Conservation (phyloP, 2,329 filamentous ascomycete species). For the Xylaria multiplex region DNA sequence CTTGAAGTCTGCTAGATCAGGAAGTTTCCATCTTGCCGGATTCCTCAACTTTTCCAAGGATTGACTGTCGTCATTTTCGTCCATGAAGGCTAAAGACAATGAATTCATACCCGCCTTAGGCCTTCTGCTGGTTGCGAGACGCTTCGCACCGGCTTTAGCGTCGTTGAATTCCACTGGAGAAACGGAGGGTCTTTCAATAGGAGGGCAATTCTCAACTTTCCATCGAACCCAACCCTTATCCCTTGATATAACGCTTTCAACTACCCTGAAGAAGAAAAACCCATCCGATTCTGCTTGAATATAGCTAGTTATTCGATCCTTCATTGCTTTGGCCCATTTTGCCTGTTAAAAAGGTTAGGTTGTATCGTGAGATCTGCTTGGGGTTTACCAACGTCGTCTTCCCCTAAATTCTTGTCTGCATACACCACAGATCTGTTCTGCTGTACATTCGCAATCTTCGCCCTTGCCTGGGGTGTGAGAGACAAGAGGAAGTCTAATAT, state of each 20-base stretch:
- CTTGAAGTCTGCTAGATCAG: constrained; percentile 75
- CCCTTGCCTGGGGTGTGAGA: constrained; percentile 82
- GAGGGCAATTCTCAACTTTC: constrained; percentile 94
- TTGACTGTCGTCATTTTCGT: constrained; percentile 68
- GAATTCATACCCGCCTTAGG: constrained; percentile 76
- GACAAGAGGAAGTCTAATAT: constrained; percentile 96
- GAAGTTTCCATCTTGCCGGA: constrained; percentile 71
- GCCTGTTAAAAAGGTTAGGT: constrained; percentile 59
- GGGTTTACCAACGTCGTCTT: constrained; percentile 77
- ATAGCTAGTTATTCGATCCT: constrained; percentile 81
- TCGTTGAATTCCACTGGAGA: constrained; percentile 74
- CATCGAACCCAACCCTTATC: constrained; percentile 99
- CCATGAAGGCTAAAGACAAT: constrained; percentile 81
- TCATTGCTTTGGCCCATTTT: constrained; percentile 85
- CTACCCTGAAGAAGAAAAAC: constrained; percentile 94
- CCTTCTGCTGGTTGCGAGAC: constrained; percentile 75
- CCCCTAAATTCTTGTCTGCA: constrained; percentile 75
- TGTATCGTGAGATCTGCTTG: neutral
- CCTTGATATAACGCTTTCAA: constrained; percentile 92
- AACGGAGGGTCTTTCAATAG: constrained; percentile 81
- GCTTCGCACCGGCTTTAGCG: constrained; percentile 73
- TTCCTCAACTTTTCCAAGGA: constrained; percentile 77
- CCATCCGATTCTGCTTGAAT: constrained; percentile 83
- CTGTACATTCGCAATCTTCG: constrained; percentile 73
- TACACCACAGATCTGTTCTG: constrained; percentile 92